Percentiles rank a stretch among this genome's conserved stretches.
These are phyloP conservation scores for Eimeria praecox DNA, from an alignment of 169 alveolate species.

Conservation along the genomic window DNA sequence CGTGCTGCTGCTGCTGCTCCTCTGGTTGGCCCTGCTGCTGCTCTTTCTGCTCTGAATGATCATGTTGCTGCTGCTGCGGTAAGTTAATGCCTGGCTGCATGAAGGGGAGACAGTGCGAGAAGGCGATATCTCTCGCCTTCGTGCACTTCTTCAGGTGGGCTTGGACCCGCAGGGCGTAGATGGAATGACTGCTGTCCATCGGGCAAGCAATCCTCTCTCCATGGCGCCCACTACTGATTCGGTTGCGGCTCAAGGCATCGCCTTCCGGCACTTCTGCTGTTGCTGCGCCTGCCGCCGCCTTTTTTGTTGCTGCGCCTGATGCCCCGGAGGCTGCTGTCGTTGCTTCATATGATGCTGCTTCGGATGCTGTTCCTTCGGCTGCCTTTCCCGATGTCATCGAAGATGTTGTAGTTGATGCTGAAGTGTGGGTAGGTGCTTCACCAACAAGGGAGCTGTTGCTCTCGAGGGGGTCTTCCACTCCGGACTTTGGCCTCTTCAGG, in stretches of 20 bases:
- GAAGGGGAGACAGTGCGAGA: slow-evolving; percentile 78
- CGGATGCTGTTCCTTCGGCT: neutral
- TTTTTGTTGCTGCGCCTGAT: neutral
- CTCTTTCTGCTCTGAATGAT: neutral
- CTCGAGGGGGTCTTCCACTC: neutral
- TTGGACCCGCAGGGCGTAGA: slow-evolving; percentile 29
- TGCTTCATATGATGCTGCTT: no score
- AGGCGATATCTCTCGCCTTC: slow-evolving; percentile 77
- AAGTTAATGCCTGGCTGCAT: slow-evolving; percentile 71
- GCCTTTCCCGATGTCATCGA: neutral
- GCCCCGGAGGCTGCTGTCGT: neutral
- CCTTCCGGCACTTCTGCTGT: neutral
- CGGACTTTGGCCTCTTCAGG: slow-evolving; percentile 12
- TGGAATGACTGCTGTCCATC: slow-evolving; percentile 63
- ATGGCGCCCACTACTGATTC: slow-evolving; percentile 56
- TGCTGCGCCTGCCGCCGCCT: neutral
- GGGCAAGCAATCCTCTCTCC: slow-evolving; percentile 74
- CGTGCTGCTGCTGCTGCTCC: slow-evolving; percentile 39
- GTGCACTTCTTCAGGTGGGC: slow-evolving; percentile 81
- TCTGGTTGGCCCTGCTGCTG: slow-evolving; percentile 42
- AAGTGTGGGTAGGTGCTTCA: neutral
- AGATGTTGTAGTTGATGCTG: neutral
- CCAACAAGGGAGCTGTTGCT: neutral
- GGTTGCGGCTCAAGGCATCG: slow-evolving; percentile 17
- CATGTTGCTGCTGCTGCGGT: slow-evolving; percentile 52